phyloP scores from a whole-genome alignment of 2,329 filamentous ascomycete species.

The Aspergillus texensis region DNA sequence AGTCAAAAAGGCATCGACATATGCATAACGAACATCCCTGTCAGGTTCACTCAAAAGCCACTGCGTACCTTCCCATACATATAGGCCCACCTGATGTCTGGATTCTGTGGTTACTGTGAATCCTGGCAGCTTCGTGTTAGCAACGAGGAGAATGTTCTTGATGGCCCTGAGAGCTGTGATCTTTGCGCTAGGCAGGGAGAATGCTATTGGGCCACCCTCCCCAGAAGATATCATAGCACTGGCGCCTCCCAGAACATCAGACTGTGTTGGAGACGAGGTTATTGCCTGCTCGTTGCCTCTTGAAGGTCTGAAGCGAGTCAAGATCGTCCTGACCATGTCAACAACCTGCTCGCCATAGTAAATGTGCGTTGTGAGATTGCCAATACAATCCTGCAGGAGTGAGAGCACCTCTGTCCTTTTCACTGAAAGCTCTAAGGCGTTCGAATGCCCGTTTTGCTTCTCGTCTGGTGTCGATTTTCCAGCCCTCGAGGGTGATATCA shows the following conservation, averaged over 20 bases:
- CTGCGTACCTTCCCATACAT: slow-evolving; percentile 95
- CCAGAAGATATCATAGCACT: slow-evolving; percentile 47
- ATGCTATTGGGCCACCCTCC: slow-evolving; percentile 47
- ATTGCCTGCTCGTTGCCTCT: slow-evolving; percentile 47
- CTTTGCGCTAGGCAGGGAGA: slow-evolving; percentile 64
- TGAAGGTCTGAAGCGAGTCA: slow-evolving; percentile 74
- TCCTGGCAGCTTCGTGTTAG: slow-evolving; percentile 67
- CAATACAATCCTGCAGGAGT: slow-evolving; percentile 79
- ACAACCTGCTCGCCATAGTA: slow-evolving; percentile 97
- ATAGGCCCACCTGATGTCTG: slow-evolving; percentile 73
- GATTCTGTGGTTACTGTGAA: slow-evolving; percentile 65
- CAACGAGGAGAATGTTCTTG: slow-evolving; percentile 79
- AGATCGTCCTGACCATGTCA: slow-evolving; percentile 85
- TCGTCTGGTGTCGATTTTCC: slow-evolving; percentile 36
- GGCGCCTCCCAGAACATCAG: slow-evolving; percentile 52
- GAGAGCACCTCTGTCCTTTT: slow-evolving; percentile 65
- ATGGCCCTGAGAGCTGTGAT: slow-evolving; percentile 73
- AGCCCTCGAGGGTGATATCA: slow-evolving; percentile 66
- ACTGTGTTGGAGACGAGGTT: slow-evolving; percentile 51
- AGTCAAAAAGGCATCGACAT: slow-evolving; percentile 77
- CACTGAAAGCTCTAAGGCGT: slow-evolving; percentile 47
- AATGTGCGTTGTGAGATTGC: slow-evolving; percentile 88
- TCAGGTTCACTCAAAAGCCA: slow-evolving; percentile 85
- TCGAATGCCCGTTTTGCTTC: slow-evolving; percentile 18
- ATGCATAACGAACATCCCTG: slow-evolving; percentile 77